A percentile compares a stretch with the other conserved stretches of the same genome.
Conservation (phyloP, 495 filamentous ascomycete species). For the Zalerion maritima region DNA sequence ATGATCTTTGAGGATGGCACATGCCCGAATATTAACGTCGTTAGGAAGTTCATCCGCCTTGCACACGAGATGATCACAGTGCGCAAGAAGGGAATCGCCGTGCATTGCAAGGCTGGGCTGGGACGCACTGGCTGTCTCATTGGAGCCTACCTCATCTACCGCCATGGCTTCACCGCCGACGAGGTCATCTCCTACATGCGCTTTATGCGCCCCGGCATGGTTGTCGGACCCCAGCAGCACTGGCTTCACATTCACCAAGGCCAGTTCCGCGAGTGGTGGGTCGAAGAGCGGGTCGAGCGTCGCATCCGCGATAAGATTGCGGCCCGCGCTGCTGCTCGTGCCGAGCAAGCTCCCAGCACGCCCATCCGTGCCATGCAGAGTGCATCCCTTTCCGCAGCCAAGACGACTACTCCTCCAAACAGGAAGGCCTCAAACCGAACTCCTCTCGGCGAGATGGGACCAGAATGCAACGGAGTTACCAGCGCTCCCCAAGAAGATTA, state of each 20-base stretch:
- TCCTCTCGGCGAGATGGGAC: conserved; percentile 80
- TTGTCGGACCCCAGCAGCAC: conserved; percentile 97
- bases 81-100: conserved; percentile 77
- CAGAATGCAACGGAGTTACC: conserved; percentile 53
- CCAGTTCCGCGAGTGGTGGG: conserved; percentile 95
- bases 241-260: conserved; percentile 97
- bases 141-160: conserved; percentile 93
- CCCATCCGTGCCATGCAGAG: conserved; percentile 64
- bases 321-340: conserved; percentile 32
- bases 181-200: conserved; percentile 98
- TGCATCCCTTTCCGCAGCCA: conserved; percentile 40
- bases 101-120: conserved; percentile 95
- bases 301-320: conserved; percentile 32
- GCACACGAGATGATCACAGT: conserved; percentile 87
- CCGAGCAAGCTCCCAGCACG: conserved; percentile 36
- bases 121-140: conserved; percentile 95
- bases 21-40: conserved; percentile 72
- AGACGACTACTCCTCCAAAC: conserved; percentile 68
- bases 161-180: conserved; percentile 95
- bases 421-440: conserved; percentile 56
- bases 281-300: conserved; percentile 68
- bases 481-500: conserved; percentile 57
- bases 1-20: conserved; percentile 99
- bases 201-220: conserved; percentile 99
- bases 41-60: conserved; percentile 84